Conservation (phyloP, 305 asterid species). For the Euphrasia arctica region DNA sequence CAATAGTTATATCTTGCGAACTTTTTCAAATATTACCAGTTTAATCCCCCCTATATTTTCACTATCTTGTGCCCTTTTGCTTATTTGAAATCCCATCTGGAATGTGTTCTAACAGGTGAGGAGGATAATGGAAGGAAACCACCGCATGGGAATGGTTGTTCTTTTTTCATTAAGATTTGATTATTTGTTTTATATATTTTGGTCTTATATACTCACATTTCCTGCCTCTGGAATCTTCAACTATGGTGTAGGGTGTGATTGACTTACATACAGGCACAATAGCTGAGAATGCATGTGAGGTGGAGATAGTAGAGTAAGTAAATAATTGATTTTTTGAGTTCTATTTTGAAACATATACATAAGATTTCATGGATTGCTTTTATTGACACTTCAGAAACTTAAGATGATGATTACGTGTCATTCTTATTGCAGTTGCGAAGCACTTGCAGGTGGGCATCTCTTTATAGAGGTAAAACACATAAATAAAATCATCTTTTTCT, state of each 20-base stretch:
- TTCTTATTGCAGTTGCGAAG: slow-evolving; percentile 83
- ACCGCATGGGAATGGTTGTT: slow-evolving; percentile 92
- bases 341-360: not conserved
- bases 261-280: slow-evolving; percentile 69
- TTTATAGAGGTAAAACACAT: slow-evolving; percentile 68
- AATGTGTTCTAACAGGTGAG: slow-evolving; percentile 56
- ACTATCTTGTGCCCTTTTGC: not conserved
- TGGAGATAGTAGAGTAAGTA: slow-evolving; percentile 46
- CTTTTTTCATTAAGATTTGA: slow-evolving; percentile 8
- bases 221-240: slow-evolving; percentile 26
- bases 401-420: slow-evolving; percentile 24
- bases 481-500: not conserved
- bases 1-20: too few species aligned
- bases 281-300: slow-evolving; percentile 96
- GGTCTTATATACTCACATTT: slow-evolving; percentile 22
- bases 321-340: slow-evolving; percentile 3
- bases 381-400: slow-evolving; percentile 27
- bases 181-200: slow-evolving; percentile 15
- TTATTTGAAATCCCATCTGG: slow-evolving; percentile 17
- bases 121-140: slow-evolving; percentile 98
- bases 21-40: too few species aligned
- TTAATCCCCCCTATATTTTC: too few species aligned
- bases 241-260: slow-evolving; percentile 53
- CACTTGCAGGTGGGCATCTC: slow-evolving; percentile 98
- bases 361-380: slow-evolving; percentile 21